phyloP scores from a whole-genome alignment of 129 eudicot species.

The Centaurea solstitialis region DNA sequence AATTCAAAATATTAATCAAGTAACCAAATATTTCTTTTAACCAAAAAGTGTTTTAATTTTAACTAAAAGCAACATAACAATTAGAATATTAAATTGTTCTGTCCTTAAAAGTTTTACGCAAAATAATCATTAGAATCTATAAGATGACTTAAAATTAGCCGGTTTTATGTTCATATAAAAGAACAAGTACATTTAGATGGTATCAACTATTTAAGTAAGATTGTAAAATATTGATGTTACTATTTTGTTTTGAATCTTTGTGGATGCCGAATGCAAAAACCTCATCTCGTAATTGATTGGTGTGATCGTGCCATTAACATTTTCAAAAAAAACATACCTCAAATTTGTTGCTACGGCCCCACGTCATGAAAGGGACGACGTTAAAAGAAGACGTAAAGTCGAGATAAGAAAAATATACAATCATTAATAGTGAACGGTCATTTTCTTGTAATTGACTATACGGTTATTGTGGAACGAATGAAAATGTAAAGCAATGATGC shows the following conservation, averaged over 20 bases:
- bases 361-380: conserved; percentile 10
- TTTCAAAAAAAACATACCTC: neutral
- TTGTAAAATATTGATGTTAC: conserved; percentile 2
- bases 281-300: neutral
- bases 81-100: too few species aligned
- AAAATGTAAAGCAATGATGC: neutral
- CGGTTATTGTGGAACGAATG: neutral
- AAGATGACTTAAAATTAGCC: neutral
- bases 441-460: neutral
- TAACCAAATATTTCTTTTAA: neutral
- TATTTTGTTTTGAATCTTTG: neutral
- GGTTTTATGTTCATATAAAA: neutral
- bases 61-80: neutral
- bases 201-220: neutral
- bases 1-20: neutral
- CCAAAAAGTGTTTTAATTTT: neutral
- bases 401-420: conserved; percentile 18
- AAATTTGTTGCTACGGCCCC: neutral
- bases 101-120: neutral
- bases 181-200: neutral
- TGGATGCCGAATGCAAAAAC: neutral
- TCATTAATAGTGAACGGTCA: conserved; percentile 3
- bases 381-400: neutral
- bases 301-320: neutral
- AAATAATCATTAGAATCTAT: neutral